Conservation (phyloP, 805 yeast species). For the Torulaspora gathmanii region DNA sequence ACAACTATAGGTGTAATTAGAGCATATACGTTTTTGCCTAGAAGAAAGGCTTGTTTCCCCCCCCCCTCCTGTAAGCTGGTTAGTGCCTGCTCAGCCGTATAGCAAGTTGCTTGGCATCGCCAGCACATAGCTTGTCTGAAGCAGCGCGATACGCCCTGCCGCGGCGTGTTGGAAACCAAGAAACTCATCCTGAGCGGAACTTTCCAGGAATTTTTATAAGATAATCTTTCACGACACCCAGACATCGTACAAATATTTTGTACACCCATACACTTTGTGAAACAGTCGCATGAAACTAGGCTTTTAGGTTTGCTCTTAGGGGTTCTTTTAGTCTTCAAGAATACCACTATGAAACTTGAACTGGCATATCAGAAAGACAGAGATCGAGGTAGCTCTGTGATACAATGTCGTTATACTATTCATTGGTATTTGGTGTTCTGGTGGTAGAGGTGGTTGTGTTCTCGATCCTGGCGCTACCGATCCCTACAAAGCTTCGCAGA, state of each 20-base stretch:
- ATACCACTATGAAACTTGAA: neutral
- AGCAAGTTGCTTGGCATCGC: neutral
- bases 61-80: too few relatives aligned
- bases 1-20: too few relatives aligned
- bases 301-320: neutral
- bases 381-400: neutral
- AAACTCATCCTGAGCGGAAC: too few relatives aligned
- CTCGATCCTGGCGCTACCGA: slow-evolving; percentile 75
- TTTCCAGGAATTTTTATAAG: neutral
- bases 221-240: neutral
- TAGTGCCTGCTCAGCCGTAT: too few relatives aligned
- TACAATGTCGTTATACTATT: slow-evolving; percentile 32
- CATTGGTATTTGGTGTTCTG: slow-evolving; percentile 65
- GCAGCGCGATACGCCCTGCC: too few relatives aligned
- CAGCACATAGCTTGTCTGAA: neutral
- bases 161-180: neutral
- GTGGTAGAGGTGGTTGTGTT: slow-evolving; percentile 74
- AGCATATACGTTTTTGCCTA: too few relatives aligned
- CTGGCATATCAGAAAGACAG: neutral
- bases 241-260: neutral
- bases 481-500: slow-evolving; percentile 70
- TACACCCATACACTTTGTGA: neutral
- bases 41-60: too few relatives aligned
- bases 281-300: neutral
- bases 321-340: neutral